Conservation (phyloP, 495 filamentous ascomycete species). For the Xanthoparmelia taractica region DNA sequence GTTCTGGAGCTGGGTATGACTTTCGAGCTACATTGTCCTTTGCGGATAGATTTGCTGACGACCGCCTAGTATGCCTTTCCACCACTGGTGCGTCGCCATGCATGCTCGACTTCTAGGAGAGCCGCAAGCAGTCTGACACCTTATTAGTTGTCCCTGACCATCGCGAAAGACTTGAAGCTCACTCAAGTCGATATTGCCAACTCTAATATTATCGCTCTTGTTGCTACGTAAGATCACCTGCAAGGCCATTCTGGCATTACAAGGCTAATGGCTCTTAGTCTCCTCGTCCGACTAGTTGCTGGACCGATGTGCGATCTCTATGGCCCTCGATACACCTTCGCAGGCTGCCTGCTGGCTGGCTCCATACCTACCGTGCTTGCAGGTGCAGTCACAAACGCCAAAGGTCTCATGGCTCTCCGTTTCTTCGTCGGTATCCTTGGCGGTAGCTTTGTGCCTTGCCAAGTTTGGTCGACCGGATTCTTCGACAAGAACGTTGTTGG, state of each 20-base stretch:
- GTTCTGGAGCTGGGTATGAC: constrained; percentile 78
- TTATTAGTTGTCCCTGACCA: constrained; percentile 62
- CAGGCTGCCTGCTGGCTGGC: constrained; percentile 63
- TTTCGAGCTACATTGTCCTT: neutral
- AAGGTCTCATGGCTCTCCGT: constrained; percentile 66
- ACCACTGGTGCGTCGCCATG: constrained; percentile 56
- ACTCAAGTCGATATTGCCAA: constrained; percentile 68
- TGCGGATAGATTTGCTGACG: neutral
- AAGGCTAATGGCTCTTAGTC: constrained; percentile 38
- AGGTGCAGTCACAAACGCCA: constrained; percentile 61
- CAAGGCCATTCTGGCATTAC: neutral
- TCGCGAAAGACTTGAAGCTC: constrained; percentile 69
- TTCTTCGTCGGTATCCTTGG: constrained; percentile 95
- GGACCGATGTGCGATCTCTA: constrained; percentile 80
- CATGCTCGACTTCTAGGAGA: neutral
- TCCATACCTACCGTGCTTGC: constrained; percentile 77
- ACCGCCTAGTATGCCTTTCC: constrained; percentile 57
- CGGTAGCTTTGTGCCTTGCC: constrained; percentile 86
- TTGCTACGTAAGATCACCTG: constrained; percentile 56
- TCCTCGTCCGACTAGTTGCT: constrained; percentile 72
- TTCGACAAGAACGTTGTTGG: constrained; percentile 95
- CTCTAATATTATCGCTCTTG: constrained; percentile 83
- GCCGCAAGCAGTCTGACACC: constrained; percentile 12
- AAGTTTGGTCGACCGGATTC: constrained; percentile 93
- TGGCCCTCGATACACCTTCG: constrained; percentile 76